Evolutionary conservation across 164 flowering plant genomes (phyloP).

Genomic region (Umbellularia californica): DNA sequence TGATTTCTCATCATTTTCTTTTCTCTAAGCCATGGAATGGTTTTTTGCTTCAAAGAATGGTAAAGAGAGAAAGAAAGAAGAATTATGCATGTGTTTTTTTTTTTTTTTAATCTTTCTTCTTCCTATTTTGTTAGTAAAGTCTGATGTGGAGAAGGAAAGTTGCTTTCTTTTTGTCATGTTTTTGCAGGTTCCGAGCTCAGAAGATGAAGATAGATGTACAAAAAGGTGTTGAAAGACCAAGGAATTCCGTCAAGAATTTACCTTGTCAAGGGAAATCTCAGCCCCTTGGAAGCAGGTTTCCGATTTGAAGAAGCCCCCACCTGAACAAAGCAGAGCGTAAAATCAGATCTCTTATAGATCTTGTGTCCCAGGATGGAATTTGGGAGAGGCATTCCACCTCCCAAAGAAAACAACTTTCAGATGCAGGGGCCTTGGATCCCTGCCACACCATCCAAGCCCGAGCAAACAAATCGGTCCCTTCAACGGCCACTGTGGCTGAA

Average conservation of each 20-base stretch:
- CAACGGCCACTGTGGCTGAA: background rate
- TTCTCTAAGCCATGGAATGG: background rate
- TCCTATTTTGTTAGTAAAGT: background rate
- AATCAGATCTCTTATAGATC: conserved; percentile 5
- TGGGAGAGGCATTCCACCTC: conserved; percentile 4
- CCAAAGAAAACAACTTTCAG: background rate
- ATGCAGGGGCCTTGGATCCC: conserved; percentile 16
- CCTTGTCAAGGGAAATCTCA: background rate
- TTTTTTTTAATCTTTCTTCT: background rate
- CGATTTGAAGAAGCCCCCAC: background rate
- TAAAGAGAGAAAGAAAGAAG: background rate
- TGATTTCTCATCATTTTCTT: background rate
- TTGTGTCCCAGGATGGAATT: conserved; percentile 13
- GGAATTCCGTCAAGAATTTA: background rate
- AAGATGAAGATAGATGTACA: background rate
- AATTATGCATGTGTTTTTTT: background rate
- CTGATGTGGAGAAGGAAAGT: background rate
- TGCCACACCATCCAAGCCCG: conserved; percentile 17
- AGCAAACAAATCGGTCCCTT: conserved; percentile 8
- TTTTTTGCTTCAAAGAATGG: no score
- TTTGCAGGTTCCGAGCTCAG: background rate
- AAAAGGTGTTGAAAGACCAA: conserved; percentile 1
- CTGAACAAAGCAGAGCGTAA: background rate
- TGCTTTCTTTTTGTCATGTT: background rate
- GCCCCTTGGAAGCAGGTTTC: background rate